A percentile compares a stretch with the other conserved stretches of the same genome.
Conservation (phyloP, 2,329 filamentous ascomycete genomes). For the Mycocentrospora acerina region DNA sequence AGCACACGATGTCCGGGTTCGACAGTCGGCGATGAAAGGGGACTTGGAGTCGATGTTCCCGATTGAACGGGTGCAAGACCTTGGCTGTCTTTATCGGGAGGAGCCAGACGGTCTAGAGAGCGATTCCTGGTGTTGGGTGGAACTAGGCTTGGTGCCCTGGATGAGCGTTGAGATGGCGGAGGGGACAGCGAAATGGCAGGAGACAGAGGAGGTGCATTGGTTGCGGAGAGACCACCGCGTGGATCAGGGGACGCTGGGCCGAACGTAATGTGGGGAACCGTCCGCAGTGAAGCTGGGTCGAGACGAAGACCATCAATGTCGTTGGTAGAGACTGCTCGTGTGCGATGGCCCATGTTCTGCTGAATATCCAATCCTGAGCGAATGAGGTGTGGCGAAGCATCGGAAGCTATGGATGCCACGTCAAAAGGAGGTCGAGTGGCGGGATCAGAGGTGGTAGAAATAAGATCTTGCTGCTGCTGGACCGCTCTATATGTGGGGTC, state of each 20-base stretch:
- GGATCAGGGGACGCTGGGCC: conserved; percentile 37
- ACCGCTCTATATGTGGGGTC: conserved; percentile 53
- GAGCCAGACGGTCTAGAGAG: conserved; percentile 36
- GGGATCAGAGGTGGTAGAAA: conserved; percentile 54
- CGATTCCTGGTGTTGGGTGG: conserved; percentile 20
- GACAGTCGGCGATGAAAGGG: conserved; percentile 29
- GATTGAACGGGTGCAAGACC: conserved; percentile 16
- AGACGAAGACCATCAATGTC: conserved; percentile 53
- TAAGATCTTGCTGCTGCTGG: conserved; percentile 50
- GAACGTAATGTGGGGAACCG: conserved; percentile 39
- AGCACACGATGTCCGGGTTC: conserved; percentile 24
- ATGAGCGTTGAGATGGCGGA: conserved; percentile 33
- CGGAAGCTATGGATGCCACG: conserved; percentile 19
- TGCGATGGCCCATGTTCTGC: conserved; percentile 29
- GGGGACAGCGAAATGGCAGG: conserved; percentile 44
- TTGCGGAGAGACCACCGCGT: conserved; percentile 2
- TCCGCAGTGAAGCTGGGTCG: conserved; percentile 41
- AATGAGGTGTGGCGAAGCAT: conserved; percentile 20
- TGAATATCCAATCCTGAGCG: conserved; percentile 36
- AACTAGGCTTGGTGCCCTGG: conserved; percentile 28
- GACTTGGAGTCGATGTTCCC: conserved; percentile 23
- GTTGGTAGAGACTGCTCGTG: conserved; percentile 62
- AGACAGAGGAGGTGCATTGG: conserved; percentile 22
- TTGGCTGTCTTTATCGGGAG: conserved; percentile 40
- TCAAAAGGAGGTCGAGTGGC: conserved; percentile 41